phyloP scores from a whole-genome alignment of 1,284 basidiomycete species.

The Trichosporon faecale region DNA sequence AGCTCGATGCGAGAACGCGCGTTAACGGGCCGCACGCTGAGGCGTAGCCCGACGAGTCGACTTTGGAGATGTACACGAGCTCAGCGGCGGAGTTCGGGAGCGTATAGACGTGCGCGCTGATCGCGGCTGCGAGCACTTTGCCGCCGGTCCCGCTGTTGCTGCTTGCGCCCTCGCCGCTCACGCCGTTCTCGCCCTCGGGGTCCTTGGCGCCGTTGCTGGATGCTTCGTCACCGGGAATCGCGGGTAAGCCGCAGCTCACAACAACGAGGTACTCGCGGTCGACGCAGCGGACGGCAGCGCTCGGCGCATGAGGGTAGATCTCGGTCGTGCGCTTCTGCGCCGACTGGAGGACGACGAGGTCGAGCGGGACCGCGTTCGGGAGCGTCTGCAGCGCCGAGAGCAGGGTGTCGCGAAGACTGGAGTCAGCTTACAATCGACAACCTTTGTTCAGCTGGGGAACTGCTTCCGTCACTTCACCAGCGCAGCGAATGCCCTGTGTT shows the following conservation, averaged over 20 bases:
- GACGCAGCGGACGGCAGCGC: slow-evolving; percentile 53
- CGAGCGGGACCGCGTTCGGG: slow-evolving; percentile 60
- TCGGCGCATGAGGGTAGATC: slow-evolving; percentile 69
- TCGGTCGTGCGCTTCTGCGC: slow-evolving; percentile 62
- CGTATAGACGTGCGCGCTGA: slow-evolving; percentile 79
- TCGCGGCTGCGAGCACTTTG: slow-evolving; percentile 62
- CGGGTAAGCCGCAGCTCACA: slow-evolving; percentile 59
- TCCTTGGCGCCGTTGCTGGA: slow-evolving; percentile 20
- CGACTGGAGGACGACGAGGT: slow-evolving; percentile 70
- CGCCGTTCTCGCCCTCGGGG: neutral
- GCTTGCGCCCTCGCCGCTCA: neutral
- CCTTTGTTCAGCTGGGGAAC: neutral
- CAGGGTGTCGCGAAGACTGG: slow-evolving; percentile 63
- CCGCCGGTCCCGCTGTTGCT: slow-evolving; percentile 15
- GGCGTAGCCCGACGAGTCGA: slow-evolving; percentile 82
- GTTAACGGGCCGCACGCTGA: slow-evolving; percentile 61
- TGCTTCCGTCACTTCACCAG: no score
- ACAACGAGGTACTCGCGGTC: slow-evolving; percentile 61
- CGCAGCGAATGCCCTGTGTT: no score
- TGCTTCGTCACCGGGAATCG: neutral
- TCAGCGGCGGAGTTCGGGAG: slow-evolving; percentile 54
- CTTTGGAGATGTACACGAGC: slow-evolving; percentile 87
- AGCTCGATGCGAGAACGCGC: slow-evolving; percentile 62
- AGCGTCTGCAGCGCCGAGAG: slow-evolving; percentile 58
- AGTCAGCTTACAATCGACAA: slow-evolving; percentile 1